Conservation (phyloP, 2,329 filamentous ascomycete species). For the Aspergillus bombycis region DNA sequence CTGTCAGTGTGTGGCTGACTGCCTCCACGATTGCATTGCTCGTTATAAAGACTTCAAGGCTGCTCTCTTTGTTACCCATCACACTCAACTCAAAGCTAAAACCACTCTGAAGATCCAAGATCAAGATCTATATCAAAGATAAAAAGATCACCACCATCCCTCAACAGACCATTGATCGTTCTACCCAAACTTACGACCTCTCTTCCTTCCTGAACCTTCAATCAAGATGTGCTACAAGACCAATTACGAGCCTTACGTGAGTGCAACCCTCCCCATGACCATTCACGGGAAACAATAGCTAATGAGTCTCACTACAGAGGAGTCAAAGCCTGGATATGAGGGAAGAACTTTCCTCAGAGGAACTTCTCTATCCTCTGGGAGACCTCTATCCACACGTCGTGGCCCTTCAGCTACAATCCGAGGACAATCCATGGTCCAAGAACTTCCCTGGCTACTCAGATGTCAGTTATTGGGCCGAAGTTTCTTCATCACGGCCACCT, state of each 20-base stretch:
- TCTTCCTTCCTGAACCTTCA: background rate
- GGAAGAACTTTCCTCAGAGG: constrained; percentile 30
- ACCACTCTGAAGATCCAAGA: background rate
- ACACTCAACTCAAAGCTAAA: constrained; percentile 6
- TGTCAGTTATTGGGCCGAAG: constrained; percentile 35
- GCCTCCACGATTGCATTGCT: constrained; percentile 14
- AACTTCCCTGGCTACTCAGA: constrained; percentile 35
- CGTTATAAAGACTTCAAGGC: constrained; percentile 23
- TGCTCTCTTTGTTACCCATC: constrained; percentile 15
- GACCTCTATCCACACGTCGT: constrained; percentile 42
- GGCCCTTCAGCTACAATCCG: constrained; percentile 38
- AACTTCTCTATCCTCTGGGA: constrained; percentile 36
- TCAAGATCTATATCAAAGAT: constrained; percentile 3
- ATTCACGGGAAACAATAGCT: background rate
- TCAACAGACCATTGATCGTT: background rate
- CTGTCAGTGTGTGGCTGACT: constrained; percentile 9
- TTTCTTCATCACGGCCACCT: constrained; percentile 31
- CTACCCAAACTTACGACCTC: constrained; percentile 2
- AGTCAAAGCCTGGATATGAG: constrained; percentile 33
- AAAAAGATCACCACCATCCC: constrained; percentile 2
- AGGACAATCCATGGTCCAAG: constrained; percentile 31
- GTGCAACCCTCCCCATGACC: constrained; percentile 16
- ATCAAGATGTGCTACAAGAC: constrained; percentile 41
- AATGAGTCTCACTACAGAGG: constrained; percentile 19
- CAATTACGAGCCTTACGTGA: constrained; percentile 45